Conservation (phyloP, 208 protist species). For the Acanthamoeba culbertsoni region DNA sequence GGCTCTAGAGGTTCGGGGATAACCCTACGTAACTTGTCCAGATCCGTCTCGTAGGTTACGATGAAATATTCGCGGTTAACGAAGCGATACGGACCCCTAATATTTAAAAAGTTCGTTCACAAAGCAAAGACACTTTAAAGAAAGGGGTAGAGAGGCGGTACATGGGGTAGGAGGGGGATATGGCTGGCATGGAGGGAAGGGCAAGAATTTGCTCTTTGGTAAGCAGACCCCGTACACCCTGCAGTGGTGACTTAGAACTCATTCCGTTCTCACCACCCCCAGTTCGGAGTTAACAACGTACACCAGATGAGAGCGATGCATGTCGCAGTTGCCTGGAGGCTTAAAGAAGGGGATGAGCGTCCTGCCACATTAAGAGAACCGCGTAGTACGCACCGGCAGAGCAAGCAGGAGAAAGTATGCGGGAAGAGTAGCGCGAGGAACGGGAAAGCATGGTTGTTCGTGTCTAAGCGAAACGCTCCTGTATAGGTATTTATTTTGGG, state of each 20-base stretch:
- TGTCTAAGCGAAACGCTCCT: too few relatives aligned
- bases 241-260: background rate
- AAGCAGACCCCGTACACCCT: background rate
- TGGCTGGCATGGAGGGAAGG: slow-evolving; percentile 30
- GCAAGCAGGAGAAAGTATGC: too few relatives aligned
- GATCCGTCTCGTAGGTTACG: slow-evolving; percentile 33
- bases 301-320: background rate
- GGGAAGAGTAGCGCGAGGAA: too few relatives aligned
- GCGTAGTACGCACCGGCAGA: too few relatives aligned
- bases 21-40: background rate
- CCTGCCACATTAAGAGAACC: too few relatives aligned
- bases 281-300: background rate
- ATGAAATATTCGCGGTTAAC: slow-evolving; percentile 22
- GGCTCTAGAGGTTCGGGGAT: slow-evolving; percentile 17
- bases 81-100: background rate
- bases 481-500: too few relatives aligned
- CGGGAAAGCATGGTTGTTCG: background rate
- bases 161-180: slow-evolving; percentile 43
- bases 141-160: background rate
- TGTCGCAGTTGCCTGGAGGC: background rate
- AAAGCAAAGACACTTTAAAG: background rate
- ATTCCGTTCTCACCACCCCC: background rate
- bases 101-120: background rate
- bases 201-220: background rate
- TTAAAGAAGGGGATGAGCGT: too few relatives aligned